Percentiles rank a stretch among this genome's conserved stretches.
Conservation (phyloP, 345 rosid species). For the Fremontodendron californicum region DNA sequence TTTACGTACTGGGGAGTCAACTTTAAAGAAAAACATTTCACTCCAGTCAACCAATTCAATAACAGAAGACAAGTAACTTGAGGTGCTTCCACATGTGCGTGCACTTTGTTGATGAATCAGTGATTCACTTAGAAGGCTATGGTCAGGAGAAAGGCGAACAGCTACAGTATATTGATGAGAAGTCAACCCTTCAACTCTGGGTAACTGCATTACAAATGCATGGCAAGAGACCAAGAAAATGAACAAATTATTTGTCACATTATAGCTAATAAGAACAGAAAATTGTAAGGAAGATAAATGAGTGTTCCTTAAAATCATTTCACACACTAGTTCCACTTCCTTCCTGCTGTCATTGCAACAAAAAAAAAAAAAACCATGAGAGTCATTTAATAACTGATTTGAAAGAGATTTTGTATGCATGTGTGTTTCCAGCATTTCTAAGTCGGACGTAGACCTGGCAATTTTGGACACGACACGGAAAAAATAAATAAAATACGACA, state of each 20-base stretch:
- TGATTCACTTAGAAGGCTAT: slow-evolving; percentile 40
- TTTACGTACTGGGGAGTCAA: slow-evolving; percentile 60
- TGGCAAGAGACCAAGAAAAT: slow-evolving; percentile 15
- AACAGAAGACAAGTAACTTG: slow-evolving; percentile 47
- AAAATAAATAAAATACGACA: too few relatives aligned
- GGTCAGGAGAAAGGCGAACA: slow-evolving; percentile 50
- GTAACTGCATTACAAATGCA: slow-evolving; percentile 50
- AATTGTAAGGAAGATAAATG: not conserved
- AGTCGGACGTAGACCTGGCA: too few relatives aligned
- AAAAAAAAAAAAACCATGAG: too few relatives aligned
- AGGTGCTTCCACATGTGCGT: slow-evolving; percentile 71
- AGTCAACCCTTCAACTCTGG: slow-evolving; percentile 52
- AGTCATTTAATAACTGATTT: not conserved
- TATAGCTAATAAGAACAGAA: not conserved
- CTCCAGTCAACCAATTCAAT: slow-evolving; percentile 62
- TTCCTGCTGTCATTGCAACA: not conserved
- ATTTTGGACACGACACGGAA: too few relatives aligned
- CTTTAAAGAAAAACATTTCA: slow-evolving; percentile 88
- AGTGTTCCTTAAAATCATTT: not conserved
- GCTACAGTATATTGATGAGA: slow-evolving; percentile 64
- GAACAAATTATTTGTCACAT: slow-evolving; percentile 1
- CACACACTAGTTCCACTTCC: not conserved
- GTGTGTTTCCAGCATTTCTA: not conserved
- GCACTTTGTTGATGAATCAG: slow-evolving; percentile 68
- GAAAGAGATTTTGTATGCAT: not conserved